Conservation (phyloP, 2,329 filamentous ascomycete species). For the Arthrobotrys entomopaga region DNA sequence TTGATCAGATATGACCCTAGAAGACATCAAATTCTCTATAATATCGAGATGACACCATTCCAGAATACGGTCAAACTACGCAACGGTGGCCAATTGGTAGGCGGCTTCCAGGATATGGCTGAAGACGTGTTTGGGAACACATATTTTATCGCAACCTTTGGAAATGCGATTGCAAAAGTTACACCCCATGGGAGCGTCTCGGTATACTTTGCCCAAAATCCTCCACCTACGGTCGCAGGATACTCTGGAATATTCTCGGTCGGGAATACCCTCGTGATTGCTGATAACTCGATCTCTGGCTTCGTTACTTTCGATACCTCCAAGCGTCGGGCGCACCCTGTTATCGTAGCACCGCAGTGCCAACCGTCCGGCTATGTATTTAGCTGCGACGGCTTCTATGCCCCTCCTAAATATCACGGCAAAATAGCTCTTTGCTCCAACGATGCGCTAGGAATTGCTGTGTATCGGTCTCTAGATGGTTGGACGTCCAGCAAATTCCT, state of each 20-base stretch:
- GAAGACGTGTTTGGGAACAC: conserved; percentile 13
- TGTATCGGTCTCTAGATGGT: conserved; percentile 4
- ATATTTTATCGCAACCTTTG: conserved; percentile 22
- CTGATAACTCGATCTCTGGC: conserved; percentile 6
- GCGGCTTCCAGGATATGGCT: conserved; percentile 24
- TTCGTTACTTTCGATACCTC: conserved; percentile 15
- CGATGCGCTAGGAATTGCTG: conserved; percentile 7
- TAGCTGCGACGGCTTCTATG: conserved; percentile 28
- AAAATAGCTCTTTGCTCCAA: conserved; percentile 9
- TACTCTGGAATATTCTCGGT: conserved; percentile 16
- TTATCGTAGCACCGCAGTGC: neutral
- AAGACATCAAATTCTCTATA: conserved; percentile 7
- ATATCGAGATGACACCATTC: conserved; percentile 10
- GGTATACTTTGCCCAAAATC: conserved; percentile 12
- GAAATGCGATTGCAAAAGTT: conserved; percentile 17
- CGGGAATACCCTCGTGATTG: conserved; percentile 10
- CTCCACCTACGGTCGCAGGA: neutral
- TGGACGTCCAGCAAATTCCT: conserved; percentile 16
- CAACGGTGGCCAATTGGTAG: conserved; percentile 5
- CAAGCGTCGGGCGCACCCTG: neutral
- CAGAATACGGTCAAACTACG: neutral
- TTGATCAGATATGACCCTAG: conserved; percentile 13
- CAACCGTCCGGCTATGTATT: conserved; percentile 7
- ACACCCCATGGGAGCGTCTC: neutral
- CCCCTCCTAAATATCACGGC: conserved; percentile 19